phyloP scores from a whole-genome alignment of 2,329 filamentous ascomycete genomes.

The Arthrobotrys sphaeroides region DNA sequence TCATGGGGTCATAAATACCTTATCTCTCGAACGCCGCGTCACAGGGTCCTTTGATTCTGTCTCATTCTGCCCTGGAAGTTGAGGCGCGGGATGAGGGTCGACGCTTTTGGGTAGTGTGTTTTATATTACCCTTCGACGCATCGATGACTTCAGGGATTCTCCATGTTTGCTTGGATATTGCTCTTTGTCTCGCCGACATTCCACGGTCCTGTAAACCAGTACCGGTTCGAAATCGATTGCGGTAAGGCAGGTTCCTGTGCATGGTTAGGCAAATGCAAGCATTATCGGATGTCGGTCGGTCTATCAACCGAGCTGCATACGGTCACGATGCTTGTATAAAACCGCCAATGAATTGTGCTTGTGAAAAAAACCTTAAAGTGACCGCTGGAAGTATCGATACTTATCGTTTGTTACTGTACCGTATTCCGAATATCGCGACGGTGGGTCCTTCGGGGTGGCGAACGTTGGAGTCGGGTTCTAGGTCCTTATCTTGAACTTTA shows the following conservation, averaged over 20 bases:
- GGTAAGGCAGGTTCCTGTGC: neutral
- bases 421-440: too few species aligned
- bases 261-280: neutral
- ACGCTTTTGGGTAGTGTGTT: conserved; percentile 9
- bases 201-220: neutral
- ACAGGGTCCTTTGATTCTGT: conserved; percentile 14
- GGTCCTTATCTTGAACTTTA: too few species aligned
- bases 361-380: too few species aligned
- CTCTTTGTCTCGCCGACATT: too few species aligned
- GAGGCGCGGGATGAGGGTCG: neutral
- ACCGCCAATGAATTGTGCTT: neutral
- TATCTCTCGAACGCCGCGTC: conserved; percentile 5
- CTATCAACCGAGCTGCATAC: neutral
- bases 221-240: neutral
- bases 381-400: too few species aligned
- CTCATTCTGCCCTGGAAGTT: conserved; percentile 2
- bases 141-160: neutral
- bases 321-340: neutral
- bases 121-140: neutral
- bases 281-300: neutral
- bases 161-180: neutral
- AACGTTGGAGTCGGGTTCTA: too few species aligned
- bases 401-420: too few species aligned
- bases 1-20: neutral
- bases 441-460: too few species aligned